Conservation (phyloP, 2,329 filamentous ascomycete genomes). For the Scedosporium apiospermum region DNA sequence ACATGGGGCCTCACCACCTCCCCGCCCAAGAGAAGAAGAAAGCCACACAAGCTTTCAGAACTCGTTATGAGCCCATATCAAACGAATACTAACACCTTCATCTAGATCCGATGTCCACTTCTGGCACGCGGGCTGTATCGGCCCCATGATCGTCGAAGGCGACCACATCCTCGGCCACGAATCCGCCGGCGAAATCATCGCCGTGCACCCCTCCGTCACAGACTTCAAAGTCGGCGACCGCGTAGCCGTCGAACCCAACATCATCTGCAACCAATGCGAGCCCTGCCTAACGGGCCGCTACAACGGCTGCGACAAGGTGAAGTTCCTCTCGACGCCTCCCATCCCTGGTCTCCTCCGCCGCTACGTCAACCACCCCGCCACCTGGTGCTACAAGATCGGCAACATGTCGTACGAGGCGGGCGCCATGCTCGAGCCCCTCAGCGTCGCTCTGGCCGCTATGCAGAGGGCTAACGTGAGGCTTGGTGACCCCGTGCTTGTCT, state of each 20-base stretch:
- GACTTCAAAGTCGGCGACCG: slow-evolving; percentile 75
- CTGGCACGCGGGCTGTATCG: slow-evolving; percentile 92
- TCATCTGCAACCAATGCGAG: slow-evolving; percentile 86
- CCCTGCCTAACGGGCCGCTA: slow-evolving; percentile 87
- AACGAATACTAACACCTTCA: background rate
- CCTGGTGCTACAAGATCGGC: slow-evolving; percentile 95
- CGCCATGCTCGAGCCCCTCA: slow-evolving; percentile 80
- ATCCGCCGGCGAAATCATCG: slow-evolving; percentile 75
- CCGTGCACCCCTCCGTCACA: slow-evolving; percentile 71
- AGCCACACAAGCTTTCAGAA: background rate
- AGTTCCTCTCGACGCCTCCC: slow-evolving; percentile 85
- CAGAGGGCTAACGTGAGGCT: slow-evolving; percentile 72
- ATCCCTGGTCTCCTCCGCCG: slow-evolving; percentile 77
- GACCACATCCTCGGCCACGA: slow-evolving; percentile 94
- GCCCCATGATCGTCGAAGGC: slow-evolving; percentile 84
- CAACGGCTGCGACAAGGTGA: slow-evolving; percentile 82
- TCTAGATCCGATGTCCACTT: slow-evolving; percentile 86
- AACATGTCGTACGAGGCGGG: slow-evolving; percentile 88
- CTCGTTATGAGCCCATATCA: background rate
- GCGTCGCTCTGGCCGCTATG: slow-evolving; percentile 80
- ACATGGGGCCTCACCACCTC: background rate
- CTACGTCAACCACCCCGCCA: slow-evolving; percentile 89
- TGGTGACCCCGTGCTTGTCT: slow-evolving; percentile 81
- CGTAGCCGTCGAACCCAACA: slow-evolving; percentile 87
- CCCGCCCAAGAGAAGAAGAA: background rate